Percentiles rank a stretch among this genome's conserved stretches.
phyloP scores from a whole-genome alignment of 192 early-diverging fungal species.

The Coemansia umbellata region DNA sequence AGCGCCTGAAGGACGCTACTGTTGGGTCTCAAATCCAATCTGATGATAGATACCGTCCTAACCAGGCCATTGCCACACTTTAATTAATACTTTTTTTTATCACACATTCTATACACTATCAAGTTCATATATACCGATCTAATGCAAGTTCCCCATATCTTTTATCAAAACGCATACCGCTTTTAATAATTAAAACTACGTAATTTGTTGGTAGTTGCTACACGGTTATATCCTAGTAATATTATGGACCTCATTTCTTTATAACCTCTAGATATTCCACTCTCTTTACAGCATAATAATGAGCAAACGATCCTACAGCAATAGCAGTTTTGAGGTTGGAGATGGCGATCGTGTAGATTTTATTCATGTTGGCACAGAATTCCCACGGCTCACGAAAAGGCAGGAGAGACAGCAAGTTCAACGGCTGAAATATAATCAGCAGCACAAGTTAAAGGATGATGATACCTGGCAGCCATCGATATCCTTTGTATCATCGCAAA shows the following conservation, averaged over 20 bases:
- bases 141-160: too few relatives aligned
- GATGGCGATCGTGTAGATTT: conserved; percentile 23
- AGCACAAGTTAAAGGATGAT: conserved; percentile 92
- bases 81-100: too few relatives aligned
- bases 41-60: conserved; percentile 30
- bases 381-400: conserved; percentile 13
- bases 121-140: too few relatives aligned
- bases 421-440: conserved; percentile 60
- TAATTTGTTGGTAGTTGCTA: too few relatives aligned
- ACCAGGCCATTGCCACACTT: conserved; percentile 43
- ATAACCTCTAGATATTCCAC: too few relatives aligned
- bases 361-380: conserved; percentile 34
- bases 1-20: conserved; percentile 38
- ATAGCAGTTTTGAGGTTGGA: neutral
- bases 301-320: conserved; percentile 2
- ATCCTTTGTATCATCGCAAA: conserved; percentile 77
- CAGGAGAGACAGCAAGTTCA: conserved; percentile 64
- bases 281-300: too few relatives aligned
- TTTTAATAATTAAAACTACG: too few relatives aligned
- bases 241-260: too few relatives aligned
- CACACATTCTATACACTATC: too few relatives aligned
- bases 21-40: conserved; percentile 27
- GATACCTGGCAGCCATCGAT: conserved; percentile 64
- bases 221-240: too few relatives aligned
- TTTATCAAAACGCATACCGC: too few relatives aligned